These are phyloP conservation scores for Tetraselmis chui DNA, from an alignment of 139 green algal genomes.

Conservation along the genomic window DNA sequence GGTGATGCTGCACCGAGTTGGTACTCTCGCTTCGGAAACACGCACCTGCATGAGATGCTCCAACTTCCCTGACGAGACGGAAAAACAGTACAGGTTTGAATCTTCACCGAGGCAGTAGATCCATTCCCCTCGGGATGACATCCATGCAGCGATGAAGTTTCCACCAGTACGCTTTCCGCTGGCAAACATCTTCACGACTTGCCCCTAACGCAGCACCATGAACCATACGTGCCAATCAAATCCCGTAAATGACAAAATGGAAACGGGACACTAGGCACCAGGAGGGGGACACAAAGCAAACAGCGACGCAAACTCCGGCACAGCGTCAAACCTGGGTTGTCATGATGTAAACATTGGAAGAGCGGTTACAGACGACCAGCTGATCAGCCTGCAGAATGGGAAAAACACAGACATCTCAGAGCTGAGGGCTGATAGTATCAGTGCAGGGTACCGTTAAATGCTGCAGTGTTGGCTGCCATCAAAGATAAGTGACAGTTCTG, in stretches of 20 bases:
- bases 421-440: too few species aligned
- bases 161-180: slow-evolving; percentile 11
- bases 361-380: slow-evolving; percentile 75
- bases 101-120: slow-evolving; percentile 86
- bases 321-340: slow-evolving; percentile 50
- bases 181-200: slow-evolving; percentile 64
- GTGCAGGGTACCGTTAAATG: too few species aligned
- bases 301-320: not conserved
- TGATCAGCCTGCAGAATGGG: slow-evolving; percentile 83
- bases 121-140: slow-evolving; percentile 81
- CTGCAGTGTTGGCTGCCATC: too few species aligned
- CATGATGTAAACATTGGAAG: slow-evolving; percentile 75
- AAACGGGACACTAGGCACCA: not conserved
- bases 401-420: too few species aligned
- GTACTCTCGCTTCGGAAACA: not conserved
- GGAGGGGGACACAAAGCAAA: too few species aligned
- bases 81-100: slow-evolving; percentile 74
- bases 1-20: not conserved
- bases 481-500: too few species aligned
- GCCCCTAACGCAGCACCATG: slow-evolving; percentile 12
- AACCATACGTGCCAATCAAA: not conserved
- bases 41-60: slow-evolving; percentile 72
- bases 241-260: not conserved
- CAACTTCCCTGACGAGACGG: slow-evolving; percentile 55
- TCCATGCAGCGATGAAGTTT: slow-evolving; percentile 30